Conservation (phyloP, 2,329 filamentous ascomycete genomes). For the Xylariaceae sp. region DNA sequence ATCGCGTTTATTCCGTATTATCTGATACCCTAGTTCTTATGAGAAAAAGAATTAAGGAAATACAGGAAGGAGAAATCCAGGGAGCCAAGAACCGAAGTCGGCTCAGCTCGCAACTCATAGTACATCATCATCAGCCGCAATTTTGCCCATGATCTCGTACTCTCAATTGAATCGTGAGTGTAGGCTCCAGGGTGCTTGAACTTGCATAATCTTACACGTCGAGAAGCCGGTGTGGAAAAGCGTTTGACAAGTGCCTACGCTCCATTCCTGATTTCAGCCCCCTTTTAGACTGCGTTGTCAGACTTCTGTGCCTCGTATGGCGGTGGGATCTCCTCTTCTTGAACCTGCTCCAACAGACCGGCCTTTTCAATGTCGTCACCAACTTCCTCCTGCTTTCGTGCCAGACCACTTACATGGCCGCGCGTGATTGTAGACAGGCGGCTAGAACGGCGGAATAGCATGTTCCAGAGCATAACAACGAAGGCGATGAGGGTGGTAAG, state of each 20-base stretch:
- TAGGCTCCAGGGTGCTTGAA: not conserved
- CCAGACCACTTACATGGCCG: conserved; percentile 33
- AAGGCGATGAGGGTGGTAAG: conserved; percentile 58
- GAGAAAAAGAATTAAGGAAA: not conserved
- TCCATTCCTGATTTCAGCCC: not conserved
- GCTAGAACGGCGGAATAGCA: conserved; percentile 45
- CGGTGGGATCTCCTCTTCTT: conserved; percentile 32
- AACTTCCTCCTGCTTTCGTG: conserved; percentile 35
- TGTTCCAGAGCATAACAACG: conserved; percentile 42
- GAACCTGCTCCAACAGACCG: conserved; percentile 40
- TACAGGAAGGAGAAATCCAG: conserved; percentile 5
- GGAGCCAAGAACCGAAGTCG: not conserved
- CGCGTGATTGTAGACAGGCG: conserved; percentile 32
- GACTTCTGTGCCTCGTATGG: conserved; percentile 31
- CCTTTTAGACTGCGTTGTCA: conserved; percentile 26
- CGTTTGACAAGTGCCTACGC: not conserved
- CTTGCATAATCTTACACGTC: conserved; percentile 5
- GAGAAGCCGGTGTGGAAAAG: not conserved
- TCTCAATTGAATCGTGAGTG: not conserved
- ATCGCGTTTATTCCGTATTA: not conserved
- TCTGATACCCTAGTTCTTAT: conserved; percentile 1
- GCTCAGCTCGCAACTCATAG: conserved; percentile 1
- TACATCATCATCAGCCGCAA: not conserved
- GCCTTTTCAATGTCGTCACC: conserved; percentile 45
- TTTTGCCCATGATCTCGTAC: not conserved